These are phyloP conservation scores for Skeletonema tropicum DNA, from an alignment of 108 stramenopile species.

Conservation along the genomic window DNA sequence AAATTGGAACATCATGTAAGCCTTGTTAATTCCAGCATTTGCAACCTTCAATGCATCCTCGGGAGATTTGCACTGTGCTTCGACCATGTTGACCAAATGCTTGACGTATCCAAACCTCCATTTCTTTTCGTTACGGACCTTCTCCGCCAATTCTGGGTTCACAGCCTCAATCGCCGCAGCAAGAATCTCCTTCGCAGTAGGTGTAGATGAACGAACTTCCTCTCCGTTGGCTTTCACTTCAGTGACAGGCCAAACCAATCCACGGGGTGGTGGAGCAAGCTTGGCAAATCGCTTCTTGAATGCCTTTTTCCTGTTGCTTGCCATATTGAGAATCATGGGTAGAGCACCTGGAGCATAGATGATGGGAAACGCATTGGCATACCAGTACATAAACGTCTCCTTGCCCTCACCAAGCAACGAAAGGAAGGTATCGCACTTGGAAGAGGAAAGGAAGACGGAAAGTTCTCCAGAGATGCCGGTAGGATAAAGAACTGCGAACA, in stretches of 20 bases:
- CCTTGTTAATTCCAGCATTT: slow-evolving; percentile 90
- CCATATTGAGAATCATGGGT: slow-evolving; percentile 97
- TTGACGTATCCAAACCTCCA: slow-evolving; percentile 94
- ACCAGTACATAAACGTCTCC: slow-evolving; percentile 54
- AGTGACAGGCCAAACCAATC: slow-evolving; percentile 88
- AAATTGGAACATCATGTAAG: slow-evolving; percentile 93
- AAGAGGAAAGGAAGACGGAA: slow-evolving; percentile 75
- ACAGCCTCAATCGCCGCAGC: slow-evolving; percentile 89
- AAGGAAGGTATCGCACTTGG: slow-evolving; percentile 58
- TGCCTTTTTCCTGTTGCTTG: slow-evolving; percentile 83
- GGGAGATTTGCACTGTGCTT: slow-evolving; percentile 80
- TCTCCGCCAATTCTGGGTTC: slow-evolving; percentile 64
- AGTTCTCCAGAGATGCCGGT: slow-evolving; percentile 95
- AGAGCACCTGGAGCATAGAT: slow-evolving; percentile 88
- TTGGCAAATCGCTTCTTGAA: slow-evolving; percentile 92
- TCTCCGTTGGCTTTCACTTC: slow-evolving; percentile 65
- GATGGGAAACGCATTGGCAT: slow-evolving; percentile 65
- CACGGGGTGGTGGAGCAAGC: slow-evolving; percentile 87
- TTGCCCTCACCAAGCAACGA: slow-evolving; percentile 45
- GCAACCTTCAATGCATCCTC: slow-evolving; percentile 88
- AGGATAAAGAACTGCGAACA: slow-evolving; percentile 95
- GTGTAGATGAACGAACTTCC: slow-evolving; percentile 81
- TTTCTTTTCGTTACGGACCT: slow-evolving; percentile 62
- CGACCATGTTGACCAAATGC: slow-evolving; percentile 87
- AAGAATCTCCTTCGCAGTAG: slow-evolving; percentile 83